Conservation (phyloP, 345 rosid genomes). For the Camelina sativa region DNA sequence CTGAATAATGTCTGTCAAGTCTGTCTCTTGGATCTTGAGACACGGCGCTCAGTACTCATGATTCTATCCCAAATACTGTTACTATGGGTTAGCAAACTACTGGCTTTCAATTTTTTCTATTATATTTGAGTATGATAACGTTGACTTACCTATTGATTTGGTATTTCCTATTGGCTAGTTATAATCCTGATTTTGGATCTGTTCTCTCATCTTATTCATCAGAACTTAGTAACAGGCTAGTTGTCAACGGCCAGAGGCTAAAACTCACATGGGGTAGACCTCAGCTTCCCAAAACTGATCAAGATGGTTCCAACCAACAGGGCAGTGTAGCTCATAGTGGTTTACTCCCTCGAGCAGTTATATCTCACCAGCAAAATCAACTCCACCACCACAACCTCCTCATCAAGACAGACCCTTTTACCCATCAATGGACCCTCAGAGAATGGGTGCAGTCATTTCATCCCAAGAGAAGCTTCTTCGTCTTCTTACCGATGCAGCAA, state of each 20-base stretch:
- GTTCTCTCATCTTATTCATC: no score
- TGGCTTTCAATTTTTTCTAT: fast-evolving
- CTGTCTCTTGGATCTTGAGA: conserved; percentile 92
- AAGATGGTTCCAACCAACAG: conserved; percentile 72
- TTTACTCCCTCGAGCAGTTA: conserved; percentile 75
- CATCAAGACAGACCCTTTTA: conserved; percentile 68
- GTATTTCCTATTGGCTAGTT: no score
- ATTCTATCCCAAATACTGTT: conserved; percentile 67
- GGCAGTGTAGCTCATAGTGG: conserved; percentile 68
- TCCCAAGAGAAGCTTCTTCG: conserved; percentile 64
- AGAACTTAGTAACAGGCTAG: conserved; percentile 87
- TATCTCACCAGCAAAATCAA: conserved; percentile 90
- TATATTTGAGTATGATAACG: no score
- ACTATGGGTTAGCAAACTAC: fast-evolving
- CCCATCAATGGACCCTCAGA: conserved; percentile 96
- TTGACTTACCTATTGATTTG: no score
- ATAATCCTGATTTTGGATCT: no score
- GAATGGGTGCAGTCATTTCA: conserved; percentile 88
- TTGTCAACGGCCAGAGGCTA: conserved; percentile 81
- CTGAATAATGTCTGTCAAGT: conserved; percentile 95
- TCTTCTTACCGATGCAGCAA: conserved; percentile 54
- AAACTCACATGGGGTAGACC: conserved; percentile 97
- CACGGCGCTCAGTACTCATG: conserved; percentile 78
- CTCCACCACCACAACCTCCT: conserved; percentile 39
- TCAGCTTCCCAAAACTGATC: conserved; percentile 74